These are phyloP conservation scores for Lipomyces mesembrius DNA, from an alignment of 805 yeast genomes.

Conservation along the genomic window DNA sequence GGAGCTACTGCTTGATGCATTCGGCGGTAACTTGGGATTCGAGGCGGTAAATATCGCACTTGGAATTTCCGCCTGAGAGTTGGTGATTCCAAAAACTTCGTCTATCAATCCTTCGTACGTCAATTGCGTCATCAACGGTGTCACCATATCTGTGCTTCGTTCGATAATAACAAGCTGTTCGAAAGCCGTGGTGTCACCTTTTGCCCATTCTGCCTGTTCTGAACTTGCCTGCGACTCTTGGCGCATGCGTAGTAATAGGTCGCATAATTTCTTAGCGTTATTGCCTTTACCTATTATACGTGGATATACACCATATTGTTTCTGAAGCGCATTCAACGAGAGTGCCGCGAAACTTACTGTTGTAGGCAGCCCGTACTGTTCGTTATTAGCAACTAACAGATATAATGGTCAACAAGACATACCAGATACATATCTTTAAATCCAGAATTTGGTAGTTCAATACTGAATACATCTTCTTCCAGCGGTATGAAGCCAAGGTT, in stretches of 20 bases:
- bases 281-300: conserved; percentile 66
- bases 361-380: conserved; percentile 38
- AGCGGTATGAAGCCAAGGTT: conserved; percentile 50
- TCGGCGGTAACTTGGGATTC: conserved; percentile 16
- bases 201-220: conserved; percentile 39
- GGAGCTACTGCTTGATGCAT: conserved; percentile 12
- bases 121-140: conserved; percentile 74
- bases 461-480: conserved; percentile 52
- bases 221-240: conserved; percentile 35
- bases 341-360: conserved; percentile 55
- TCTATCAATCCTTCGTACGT: conserved; percentile 83
- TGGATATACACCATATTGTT: conserved; percentile 53
- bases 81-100: conserved; percentile 60
- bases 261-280: conserved; percentile 56
- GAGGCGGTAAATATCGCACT: conserved; percentile 35
- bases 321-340: conserved; percentile 54
- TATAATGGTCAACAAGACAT: background rate
- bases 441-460: conserved; percentile 50
- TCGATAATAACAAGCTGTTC: conserved; percentile 78
- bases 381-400: conserved; percentile 29
- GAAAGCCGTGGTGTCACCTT: conserved; percentile 41
- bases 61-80: conserved; percentile 45
- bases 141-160: conserved; percentile 71
- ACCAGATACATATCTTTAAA: conserved; percentile 50
- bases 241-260: conserved; percentile 46